Percentiles rank a stretch among this genome's conserved stretches.
Conservation (phyloP, 2,329 filamentous ascomycete genomes). For the Ophiognomonia clavigignenti-juglandacearum region DNA sequence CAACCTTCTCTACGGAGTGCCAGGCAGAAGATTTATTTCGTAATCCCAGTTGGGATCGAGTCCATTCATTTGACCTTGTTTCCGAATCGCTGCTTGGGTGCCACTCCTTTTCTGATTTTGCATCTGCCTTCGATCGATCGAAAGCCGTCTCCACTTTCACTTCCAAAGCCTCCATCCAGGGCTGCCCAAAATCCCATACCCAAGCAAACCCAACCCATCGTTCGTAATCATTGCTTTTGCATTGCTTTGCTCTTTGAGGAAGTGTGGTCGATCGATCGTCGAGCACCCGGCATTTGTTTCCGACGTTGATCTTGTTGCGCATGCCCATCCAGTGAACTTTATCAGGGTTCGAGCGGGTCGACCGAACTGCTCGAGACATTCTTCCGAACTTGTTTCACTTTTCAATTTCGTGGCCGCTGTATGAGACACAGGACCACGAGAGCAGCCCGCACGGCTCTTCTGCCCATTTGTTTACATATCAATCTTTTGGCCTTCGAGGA, state of each 20-base stretch:
- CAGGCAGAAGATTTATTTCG: not conserved
- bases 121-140: not conserved
- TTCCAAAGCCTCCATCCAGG: no score
- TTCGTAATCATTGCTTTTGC: no score
- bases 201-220: no score
- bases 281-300: no score
- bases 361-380: not conserved
- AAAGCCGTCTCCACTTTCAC: not conserved
- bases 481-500: no score
- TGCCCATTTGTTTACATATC: no score
- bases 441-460: not conserved
- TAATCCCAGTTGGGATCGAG: constrained; percentile 4
- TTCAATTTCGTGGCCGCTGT: not conserved
- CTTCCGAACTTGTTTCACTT: constrained; percentile 2
- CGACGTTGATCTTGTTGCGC: no score
- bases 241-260: no score
- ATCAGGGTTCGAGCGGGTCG: not conserved
- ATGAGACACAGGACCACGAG: constrained; percentile 6
- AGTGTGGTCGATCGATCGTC: no score
- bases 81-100: not conserved
- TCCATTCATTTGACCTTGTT: not conserved
- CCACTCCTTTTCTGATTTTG: not conserved
- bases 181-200: no score
- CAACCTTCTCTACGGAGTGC: no score
- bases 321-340: no score